Evolutionary conservation across 2,329 filamentous ascomycete species (phyloP), one percentile per base, ranked within the genome.

Genomic region (Colletotrichum chlorophyti): DNA sequence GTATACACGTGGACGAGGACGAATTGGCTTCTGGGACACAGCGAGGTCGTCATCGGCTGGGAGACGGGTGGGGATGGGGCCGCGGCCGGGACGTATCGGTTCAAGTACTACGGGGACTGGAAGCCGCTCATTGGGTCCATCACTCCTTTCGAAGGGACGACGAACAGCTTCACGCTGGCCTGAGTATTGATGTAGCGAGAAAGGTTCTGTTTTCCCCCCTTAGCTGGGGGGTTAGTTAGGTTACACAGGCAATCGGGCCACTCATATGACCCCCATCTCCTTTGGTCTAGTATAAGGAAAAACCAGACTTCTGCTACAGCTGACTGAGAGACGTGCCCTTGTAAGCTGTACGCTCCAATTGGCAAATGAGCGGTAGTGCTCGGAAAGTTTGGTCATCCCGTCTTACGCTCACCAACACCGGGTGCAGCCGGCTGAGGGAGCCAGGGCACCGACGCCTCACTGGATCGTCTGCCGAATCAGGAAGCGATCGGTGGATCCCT

Each of bases 81-180:
- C 17, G 77, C 80, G 58, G 74, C 72, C 1, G 93, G 93, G 0
- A 85, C 82, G 43, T 98, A 97, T 74, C 79, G 93, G 21, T 74
- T 96, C 41, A 85, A 81, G 75, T 98, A 97, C 69, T 94, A 88
- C 73, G 94, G 94, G 0, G 93, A 97, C 74, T 79, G 85, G 3
- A 97, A 93, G 82, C 79, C 79, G 6, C 65, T 87, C 10, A 68
- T 83, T 24, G 84, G 80, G 2, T 87, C 67, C 1, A 86, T 95
- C 34, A 83, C 76, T 34, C 71, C 83, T 3, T 95, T 96, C 76
- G 84, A 90, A 64, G 91, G 90, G 0, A 79, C 79, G 8, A 90
- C 88, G 67, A 77, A 79, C 43, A 72, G 72, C 49, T 90, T 89
- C 72, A 74, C 66, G 15, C 52, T 79, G 26, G 42, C 62, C 4